phyloP scores from a whole-genome alignment of 1,284 basidiomycete genomes.

The Trichosporon ovoides region DNA sequence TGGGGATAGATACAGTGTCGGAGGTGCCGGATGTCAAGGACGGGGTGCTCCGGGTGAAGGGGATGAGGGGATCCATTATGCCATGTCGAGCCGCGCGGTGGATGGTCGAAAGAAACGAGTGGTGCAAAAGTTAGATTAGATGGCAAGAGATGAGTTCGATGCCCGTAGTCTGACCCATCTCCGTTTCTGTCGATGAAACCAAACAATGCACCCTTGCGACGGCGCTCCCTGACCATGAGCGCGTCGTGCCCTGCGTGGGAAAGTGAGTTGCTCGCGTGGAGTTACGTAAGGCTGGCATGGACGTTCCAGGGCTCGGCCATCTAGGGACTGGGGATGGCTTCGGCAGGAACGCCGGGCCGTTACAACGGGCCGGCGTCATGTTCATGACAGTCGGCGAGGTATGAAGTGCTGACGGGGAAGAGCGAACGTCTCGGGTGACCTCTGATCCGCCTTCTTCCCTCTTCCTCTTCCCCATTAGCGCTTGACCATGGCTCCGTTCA shows the following conservation, averaged over 20 bases:
- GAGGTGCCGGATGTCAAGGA: conserved; percentile 11
- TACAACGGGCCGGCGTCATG: neutral
- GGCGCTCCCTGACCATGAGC: neutral
- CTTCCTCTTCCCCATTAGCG: neutral
- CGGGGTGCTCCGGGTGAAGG: conserved; percentile 9
- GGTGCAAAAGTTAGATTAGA: neutral
- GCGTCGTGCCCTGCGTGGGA: conserved; percentile 7
- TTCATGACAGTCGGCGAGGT: too few species aligned
- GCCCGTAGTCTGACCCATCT: neutral
- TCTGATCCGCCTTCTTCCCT: neutral
- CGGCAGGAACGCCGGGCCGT: conserved; percentile 4
- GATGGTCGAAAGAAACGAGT: neutral
- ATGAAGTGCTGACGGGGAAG: neutral
- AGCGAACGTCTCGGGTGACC: neutral
- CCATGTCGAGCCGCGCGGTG: neutral
- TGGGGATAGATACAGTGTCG: conserved; percentile 13
- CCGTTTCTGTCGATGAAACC: neutral
- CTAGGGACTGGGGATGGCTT: neutral
- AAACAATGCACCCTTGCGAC: conserved; percentile 2
- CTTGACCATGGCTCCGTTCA: conserved; percentile 19
- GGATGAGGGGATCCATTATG: conserved; percentile 1
- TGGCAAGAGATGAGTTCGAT: neutral
- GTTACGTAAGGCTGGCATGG: neutral
- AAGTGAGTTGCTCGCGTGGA: neutral
- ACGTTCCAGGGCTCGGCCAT: neutral